Evolutionary conservation across 2,329 filamentous ascomycete species (phyloP).

Genomic region (Arthrobotrys conoides): DNA sequence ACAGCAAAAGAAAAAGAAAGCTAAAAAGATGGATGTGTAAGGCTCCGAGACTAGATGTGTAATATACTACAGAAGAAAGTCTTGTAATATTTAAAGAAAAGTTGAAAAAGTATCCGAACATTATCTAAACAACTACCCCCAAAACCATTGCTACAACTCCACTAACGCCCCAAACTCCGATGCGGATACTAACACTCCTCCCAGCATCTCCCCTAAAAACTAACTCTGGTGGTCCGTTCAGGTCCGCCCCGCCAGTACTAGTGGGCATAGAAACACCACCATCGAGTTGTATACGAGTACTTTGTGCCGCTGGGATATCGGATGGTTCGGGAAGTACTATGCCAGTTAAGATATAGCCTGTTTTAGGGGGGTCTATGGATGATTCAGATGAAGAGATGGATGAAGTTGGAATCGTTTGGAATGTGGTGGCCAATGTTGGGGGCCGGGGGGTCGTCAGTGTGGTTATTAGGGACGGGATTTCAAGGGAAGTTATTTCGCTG

Average conservation of each 20-base stretch:
- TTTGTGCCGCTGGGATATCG: background rate
- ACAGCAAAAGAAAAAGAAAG: background rate
- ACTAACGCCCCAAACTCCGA: conserved; percentile 7
- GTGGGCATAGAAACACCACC: conserved; percentile 6
- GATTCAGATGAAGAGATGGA: background rate
- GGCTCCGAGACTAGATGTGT: too few species aligned
- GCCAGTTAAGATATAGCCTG: conserved; percentile 30
- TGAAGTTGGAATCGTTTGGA: too few species aligned
- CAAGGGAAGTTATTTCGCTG: background rate
- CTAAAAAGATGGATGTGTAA: too few species aligned
- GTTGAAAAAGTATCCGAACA: background rate
- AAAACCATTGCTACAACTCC: background rate
- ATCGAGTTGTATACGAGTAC: background rate
- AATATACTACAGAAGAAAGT: too few species aligned
- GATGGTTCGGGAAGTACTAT: conserved; percentile 8
- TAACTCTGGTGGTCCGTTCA: conserved; percentile 12
- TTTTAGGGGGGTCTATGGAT: conserved; percentile 10
- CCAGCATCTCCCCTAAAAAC: conserved; percentile 12
- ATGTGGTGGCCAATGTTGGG: too few species aligned
- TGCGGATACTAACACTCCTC: background rate
- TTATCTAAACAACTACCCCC: background rate
- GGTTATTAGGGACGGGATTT: too few species aligned
- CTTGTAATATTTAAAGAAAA: too few species aligned
- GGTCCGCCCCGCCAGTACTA: background rate
- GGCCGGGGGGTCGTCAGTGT: too few species aligned